Percentiles rank a stretch among this genome's conserved stretches.
Evolutionary conservation across 495 filamentous ascomycete genomes (phyloP).

Genomic region (Podospora pseudoanserina): DNA sequence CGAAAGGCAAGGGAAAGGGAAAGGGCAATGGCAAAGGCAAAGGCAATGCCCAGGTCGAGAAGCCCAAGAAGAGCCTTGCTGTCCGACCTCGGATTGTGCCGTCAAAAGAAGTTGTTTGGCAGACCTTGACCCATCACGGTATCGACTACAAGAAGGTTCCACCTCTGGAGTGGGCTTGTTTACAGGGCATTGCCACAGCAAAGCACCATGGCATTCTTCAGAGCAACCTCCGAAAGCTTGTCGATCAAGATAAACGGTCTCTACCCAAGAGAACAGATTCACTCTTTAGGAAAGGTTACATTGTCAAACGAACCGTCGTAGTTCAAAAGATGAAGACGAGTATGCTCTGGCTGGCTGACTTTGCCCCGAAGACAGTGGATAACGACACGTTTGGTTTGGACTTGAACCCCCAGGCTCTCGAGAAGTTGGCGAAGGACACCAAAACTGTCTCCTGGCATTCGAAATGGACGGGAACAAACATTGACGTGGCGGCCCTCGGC

Average conservation of each 20-base stretch:
- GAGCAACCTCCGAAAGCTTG: conserved; percentile 67
- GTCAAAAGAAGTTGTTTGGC: conserved; percentile 59
- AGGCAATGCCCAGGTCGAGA: not conserved
- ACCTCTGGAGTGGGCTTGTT: conserved; percentile 63
- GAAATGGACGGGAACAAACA: conserved; percentile 50
- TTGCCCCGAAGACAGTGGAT: conserved; percentile 43
- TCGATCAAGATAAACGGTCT: conserved; percentile 85
- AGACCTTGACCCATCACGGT: conserved; percentile 74
- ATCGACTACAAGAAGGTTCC: conserved; percentile 67
- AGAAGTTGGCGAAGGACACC: conserved; percentile 39
- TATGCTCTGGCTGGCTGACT: conserved; percentile 59
- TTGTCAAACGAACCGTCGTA: conserved; percentile 71
- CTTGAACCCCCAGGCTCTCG: conserved; percentile 28
- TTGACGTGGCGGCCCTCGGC: conserved; percentile 49
- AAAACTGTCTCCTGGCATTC: conserved; percentile 44
- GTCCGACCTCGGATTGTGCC: conserved; percentile 33
- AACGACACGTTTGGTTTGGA: conserved; percentile 33
- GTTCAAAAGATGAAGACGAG: conserved; percentile 65
- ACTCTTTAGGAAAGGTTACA: conserved; percentile 74
- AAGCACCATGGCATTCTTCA: conserved; percentile 72
- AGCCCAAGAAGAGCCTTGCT: conserved; percentile 28
- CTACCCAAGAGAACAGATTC: conserved; percentile 76
- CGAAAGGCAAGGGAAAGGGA: not conserved
- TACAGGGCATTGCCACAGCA: conserved; percentile 75
- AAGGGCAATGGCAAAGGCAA: conserved; percentile 11